phyloP scores from a whole-genome alignment of 495 filamentous ascomycete genomes.

The Hyaloscypha finlandica region DNA sequence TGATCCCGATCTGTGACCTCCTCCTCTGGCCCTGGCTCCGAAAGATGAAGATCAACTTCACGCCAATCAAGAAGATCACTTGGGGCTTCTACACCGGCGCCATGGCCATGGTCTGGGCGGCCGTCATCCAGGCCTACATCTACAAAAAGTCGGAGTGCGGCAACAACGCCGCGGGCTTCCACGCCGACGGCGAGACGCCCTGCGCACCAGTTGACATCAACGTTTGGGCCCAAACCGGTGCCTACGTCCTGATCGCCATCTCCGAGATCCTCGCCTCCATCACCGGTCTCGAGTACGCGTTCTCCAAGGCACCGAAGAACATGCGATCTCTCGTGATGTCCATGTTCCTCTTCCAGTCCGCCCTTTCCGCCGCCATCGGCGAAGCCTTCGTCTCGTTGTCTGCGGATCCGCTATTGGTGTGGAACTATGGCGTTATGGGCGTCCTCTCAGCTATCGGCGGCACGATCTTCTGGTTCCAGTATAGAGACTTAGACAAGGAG shows the following conservation, averaged over 20 bases:
- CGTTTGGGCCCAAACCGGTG: slow-evolving; percentile 36
- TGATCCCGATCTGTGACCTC: slow-evolving; percentile 73
- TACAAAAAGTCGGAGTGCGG: slow-evolving; percentile 65
- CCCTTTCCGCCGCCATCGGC: slow-evolving; percentile 68
- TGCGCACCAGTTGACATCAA: slow-evolving; percentile 27
- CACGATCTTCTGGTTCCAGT: slow-evolving; percentile 62
- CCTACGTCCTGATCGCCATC: slow-evolving; percentile 41
- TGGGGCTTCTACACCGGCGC: slow-evolving; percentile 63
- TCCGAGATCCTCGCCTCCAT: slow-evolving; percentile 49
- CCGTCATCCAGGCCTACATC: slow-evolving; percentile 69
- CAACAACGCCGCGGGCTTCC: slow-evolving; percentile 38
- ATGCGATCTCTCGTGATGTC: slow-evolving; percentile 75
- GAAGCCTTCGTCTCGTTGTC: slow-evolving; percentile 67
- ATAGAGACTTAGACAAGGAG: slow-evolving; percentile 57
- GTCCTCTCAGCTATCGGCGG: slow-evolving; percentile 56
- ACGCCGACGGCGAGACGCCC: slow-evolving; percentile 9
- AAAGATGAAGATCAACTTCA: slow-evolving; percentile 63
- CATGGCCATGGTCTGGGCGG: slow-evolving; percentile 64
- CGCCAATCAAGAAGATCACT: slow-evolving; percentile 72
- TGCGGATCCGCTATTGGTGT: slow-evolving; percentile 64
- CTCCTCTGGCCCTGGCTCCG: slow-evolving; percentile 69
- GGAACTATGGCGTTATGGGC: slow-evolving; percentile 69
- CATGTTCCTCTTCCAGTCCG: slow-evolving; percentile 68
- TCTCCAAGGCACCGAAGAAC: slow-evolving; percentile 75
- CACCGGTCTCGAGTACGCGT: slow-evolving; percentile 66